These are phyloP conservation scores for Calocera viscosa DNA, from an alignment of 768 basidiomycete genomes.

Conservation along the genomic window DNA sequence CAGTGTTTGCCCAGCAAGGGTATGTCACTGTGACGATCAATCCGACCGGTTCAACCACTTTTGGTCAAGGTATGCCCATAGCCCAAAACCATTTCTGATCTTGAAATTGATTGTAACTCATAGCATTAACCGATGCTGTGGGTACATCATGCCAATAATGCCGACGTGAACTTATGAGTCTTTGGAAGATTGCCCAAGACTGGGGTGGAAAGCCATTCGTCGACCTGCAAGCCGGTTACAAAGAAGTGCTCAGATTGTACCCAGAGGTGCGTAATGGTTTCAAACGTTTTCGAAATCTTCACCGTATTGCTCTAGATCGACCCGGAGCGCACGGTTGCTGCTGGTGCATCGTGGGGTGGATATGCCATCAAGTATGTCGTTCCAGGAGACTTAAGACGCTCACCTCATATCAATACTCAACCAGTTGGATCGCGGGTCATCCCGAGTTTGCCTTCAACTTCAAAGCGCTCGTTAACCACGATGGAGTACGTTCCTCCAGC, in stretches of 20 bases:
- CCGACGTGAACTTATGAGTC: background rate
- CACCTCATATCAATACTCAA: slow-evolving; percentile 21
- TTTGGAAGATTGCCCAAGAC: slow-evolving; percentile 51
- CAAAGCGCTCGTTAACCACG: slow-evolving; percentile 85
- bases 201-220: slow-evolving; percentile 82
- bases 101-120: background rate
- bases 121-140: background rate
- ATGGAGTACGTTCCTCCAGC: slow-evolving; percentile 51
- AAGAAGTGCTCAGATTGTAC: slow-evolving; percentile 49
- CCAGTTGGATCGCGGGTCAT: slow-evolving; percentile 90
- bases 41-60: slow-evolving; percentile 87
- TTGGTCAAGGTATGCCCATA: slow-evolving; percentile 57
- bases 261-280: slow-evolving; percentile 42
- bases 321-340: slow-evolving; percentile 40
- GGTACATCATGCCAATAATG: background rate
- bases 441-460: slow-evolving; percentile 78
- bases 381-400: slow-evolving; percentile 21
- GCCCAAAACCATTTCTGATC: background rate
- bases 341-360: slow-evolving; percentile 78
- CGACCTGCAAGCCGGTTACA: slow-evolving; percentile 65
- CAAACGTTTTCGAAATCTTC: too few relatives aligned
- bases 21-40: slow-evolving; percentile 83
- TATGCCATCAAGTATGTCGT: slow-evolving; percentile 67
- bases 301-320: slow-evolving; percentile 47
- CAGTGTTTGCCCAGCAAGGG: slow-evolving; percentile 74